These are phyloP conservation scores for Osmanthus fragrans DNA, from an alignment of 257 asterid species.

Conservation along the genomic window DNA sequence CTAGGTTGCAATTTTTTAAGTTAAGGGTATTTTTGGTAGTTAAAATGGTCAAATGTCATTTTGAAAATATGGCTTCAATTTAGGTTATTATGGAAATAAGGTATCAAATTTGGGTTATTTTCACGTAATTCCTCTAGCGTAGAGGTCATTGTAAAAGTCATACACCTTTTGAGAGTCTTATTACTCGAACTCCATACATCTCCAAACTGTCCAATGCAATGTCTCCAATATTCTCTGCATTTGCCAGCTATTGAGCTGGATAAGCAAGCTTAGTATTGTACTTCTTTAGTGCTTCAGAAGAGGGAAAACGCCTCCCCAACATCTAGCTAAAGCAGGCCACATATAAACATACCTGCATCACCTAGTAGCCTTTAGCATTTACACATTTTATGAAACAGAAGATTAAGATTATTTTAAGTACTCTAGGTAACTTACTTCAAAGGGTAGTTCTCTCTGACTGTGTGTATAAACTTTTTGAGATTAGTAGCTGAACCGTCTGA, in stretches of 20 bases:
- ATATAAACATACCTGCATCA: slow-evolving; percentile 56
- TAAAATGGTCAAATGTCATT: too few relatives aligned
- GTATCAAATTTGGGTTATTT: too few relatives aligned
- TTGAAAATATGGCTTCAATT: too few relatives aligned
- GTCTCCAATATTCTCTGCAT: slow-evolving; percentile 48
- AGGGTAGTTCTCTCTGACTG: slow-evolving; percentile 34
- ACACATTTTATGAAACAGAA: neutral
- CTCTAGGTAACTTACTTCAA: slow-evolving; percentile 29
- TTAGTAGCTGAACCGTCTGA: slow-evolving; percentile 30
- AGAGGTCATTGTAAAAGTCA: slow-evolving; percentile 68
- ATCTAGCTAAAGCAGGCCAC: slow-evolving; percentile 79
- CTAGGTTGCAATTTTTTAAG: too few relatives aligned
- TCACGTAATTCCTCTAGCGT: too few relatives aligned
- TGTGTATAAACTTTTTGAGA: slow-evolving; percentile 32
- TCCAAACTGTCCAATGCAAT: slow-evolving; percentile 61
- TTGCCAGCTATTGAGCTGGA: slow-evolving; percentile 61
- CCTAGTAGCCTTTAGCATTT: neutral
- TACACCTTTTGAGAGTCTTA: slow-evolving; percentile 45
- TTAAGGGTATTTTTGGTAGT: too few relatives aligned
- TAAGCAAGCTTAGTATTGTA: slow-evolving; percentile 59
- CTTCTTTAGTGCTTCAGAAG: slow-evolving; percentile 40
- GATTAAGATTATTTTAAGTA: neutral
- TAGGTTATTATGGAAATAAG: too few relatives aligned
- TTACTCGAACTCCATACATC: slow-evolving; percentile 42
- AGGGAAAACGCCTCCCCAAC: slow-evolving; percentile 66